Evolutionary conservation across 495 filamentous ascomycete genomes (phyloP), one percentile per base, ranked within the genome.

Genomic region (Entonaema liquescens): DNA sequence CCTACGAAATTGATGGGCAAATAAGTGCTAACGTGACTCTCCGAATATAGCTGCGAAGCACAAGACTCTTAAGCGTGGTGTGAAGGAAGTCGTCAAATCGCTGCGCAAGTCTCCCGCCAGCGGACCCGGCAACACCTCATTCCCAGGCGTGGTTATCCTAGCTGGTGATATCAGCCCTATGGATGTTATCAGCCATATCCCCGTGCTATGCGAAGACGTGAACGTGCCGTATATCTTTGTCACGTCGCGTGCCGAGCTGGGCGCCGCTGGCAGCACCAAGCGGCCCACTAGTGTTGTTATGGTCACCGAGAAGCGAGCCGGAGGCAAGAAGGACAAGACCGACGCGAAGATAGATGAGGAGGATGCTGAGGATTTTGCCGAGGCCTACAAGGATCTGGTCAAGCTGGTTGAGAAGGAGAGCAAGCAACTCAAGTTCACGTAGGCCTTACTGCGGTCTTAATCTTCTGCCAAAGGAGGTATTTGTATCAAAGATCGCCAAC

Each of bases 31-130:
- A 79, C 64, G 13, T 4, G 3, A 55, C 52, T 53, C 38, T 29
- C 54, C 21, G 15, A 71, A 50, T 28, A 52, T 78, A 98, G 95
- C 93, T 57, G 92, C 93, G 65, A 97, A 96, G 82, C 87, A 92
- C 83, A 95, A 94, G 83, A 89, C 91, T 64, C 91, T 99, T 80
- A 93, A 95, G 82, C 94, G 96, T 76, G 95, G 95, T 81, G 95
- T 98, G 44, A 98, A 98, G 83, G 95, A 99, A 83, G 93, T 95
- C 78, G 93, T 97, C 83, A 99, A 99, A 85, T 88, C 93, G 21
- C 90, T 99, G 74, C 92, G 94, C 80, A 97, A 97, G 83, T 92
- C 91, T 5, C 86, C 92, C 61, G 80, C 88, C 81, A 85, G 87
- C 56, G 80, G 83, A 21, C 83, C 84, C 21, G 72, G 82, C 61